Percentiles rank a stretch among this genome's conserved stretches.
These are phyloP conservation scores for Apiospora aurea DNA, from an alignment of 2,329 filamentous ascomycete genomes.

Conservation along the genomic window DNA sequence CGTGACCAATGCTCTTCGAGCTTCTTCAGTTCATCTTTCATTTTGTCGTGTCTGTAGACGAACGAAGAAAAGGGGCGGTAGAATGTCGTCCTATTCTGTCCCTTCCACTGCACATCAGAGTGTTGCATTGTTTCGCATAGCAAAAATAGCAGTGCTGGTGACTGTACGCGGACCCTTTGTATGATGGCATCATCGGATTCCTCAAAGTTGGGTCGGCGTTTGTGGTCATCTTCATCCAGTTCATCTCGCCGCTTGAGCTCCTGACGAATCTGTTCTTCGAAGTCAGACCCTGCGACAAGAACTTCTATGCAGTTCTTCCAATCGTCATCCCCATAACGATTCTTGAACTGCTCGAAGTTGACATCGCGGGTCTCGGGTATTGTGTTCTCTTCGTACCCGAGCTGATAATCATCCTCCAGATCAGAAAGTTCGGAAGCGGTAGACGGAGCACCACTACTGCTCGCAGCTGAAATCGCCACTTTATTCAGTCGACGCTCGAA, in stretches of 20 bases:
- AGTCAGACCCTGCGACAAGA: not conserved
- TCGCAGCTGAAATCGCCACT: not conserved
- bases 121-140: not conserved
- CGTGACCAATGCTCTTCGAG: not conserved
- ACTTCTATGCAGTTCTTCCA: not conserved
- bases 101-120: not conserved
- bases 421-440: not conserved
- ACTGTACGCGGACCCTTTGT: not conserved
- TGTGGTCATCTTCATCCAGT: not conserved
- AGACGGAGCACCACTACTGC: not conserved
- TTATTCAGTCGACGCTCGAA: not conserved
- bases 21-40: not conserved
- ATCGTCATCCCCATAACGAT: not conserved
- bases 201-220: not conserved
- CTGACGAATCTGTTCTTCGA: not conserved
- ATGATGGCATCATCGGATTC: not conserved
- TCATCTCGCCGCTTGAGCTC: not conserved
- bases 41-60: not conserved
- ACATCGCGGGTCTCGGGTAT: not conserved
- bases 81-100: not conserved
- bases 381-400: not conserved
- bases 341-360: slow-evolving; percentile 3
- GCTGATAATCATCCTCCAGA: not conserved
- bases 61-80: not conserved
- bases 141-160: not conserved